These are phyloP conservation scores for Esteya vermicola DNA, from an alignment of 2,329 filamentous ascomycete species.

Conservation along the genomic window DNA sequence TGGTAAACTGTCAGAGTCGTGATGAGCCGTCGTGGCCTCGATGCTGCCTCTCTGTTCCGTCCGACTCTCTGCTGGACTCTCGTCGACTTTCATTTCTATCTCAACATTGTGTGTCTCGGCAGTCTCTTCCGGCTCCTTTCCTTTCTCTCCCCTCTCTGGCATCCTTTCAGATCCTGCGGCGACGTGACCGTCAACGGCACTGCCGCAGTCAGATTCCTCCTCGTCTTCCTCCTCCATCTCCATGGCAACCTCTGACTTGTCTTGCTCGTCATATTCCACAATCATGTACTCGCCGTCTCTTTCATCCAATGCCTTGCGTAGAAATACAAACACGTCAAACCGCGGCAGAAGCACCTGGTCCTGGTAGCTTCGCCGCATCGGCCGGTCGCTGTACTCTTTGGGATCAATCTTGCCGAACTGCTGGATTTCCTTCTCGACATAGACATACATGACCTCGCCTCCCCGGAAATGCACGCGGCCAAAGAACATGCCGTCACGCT, in stretches of 20 bases:
- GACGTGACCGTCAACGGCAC: background rate
- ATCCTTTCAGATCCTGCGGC: background rate
- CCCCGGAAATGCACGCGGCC: conserved; percentile 2
- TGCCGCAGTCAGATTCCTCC: background rate
- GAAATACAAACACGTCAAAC: conserved; percentile 9
- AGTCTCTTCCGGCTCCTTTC: background rate
- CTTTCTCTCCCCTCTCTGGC: background rate
- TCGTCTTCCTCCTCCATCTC: background rate
- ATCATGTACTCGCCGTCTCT: background rate
- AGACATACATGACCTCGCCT: conserved; percentile 2
- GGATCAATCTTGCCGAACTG: conserved; percentile 7
- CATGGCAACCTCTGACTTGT: background rate
- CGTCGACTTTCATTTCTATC: no score
- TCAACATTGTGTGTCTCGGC: background rate
- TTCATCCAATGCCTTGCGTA: background rate
- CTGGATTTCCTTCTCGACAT: conserved; percentile 8
- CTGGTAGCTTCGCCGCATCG: conserved; percentile 1
- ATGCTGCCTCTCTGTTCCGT: no score
- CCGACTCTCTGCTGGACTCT: no score
- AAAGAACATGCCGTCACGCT: conserved; percentile 9
- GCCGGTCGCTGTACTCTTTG: background rate
- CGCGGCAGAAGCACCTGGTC: conserved; percentile 1
- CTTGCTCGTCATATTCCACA: conserved; percentile 3
- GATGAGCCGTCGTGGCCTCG: no score
- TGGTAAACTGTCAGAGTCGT: no score